Evolutionary conservation across 768 basidiomycete species (phyloP), one percentile per base, ranked within the genome.

Genomic region (Mycena olivaceomarginata): DNA sequence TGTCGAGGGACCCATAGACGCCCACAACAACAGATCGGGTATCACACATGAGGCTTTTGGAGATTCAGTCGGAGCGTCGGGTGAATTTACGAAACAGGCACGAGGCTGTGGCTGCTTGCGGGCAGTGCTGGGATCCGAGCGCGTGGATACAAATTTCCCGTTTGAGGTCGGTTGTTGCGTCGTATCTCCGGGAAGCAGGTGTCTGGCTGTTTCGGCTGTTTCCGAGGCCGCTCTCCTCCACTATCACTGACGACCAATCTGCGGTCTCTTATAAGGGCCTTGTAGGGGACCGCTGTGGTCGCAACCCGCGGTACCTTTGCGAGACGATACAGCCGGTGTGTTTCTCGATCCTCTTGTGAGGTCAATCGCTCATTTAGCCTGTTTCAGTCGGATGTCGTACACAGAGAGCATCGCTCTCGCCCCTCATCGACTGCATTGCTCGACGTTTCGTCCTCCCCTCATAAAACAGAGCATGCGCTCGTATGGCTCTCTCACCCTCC

Each of bases 1-100:
- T 71, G 75, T 76, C 68, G 46, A 9, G 18, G 75, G 75, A 76
- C 75, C 75, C 75, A 76, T 64, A 71, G 10, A 76, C 75, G 48
- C 75, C 75, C 70, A 72, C 70, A 76, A 60, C 40, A 43, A 22
- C 70, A 13, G n/a, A 62, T 72, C 70, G 70, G 64, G 37, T 67
- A 71, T 76, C 75, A 76, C 43, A 16, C 70, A 67, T 40, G 75
- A 71, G 75, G 75, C 75, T n/a, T 20, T 15, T 40, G 16, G 43
- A 60, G 12, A 67, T 72, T 25, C n/a, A 65, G 62, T 39, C 67
- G 63, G 74, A 25, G 11, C n/a, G 63, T 22, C 31, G 69, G 31
- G 64, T 13, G n/a, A 18, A 25, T 25, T 66, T 65, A 63, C 62
- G 63, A 15, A 15, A 70, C 25, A 25, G 41, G 20, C 75, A 76